Evolutionary conservation across 2,329 filamentous ascomycete genomes (phyloP).

Genomic region (Aureobasidium sp.): DNA sequence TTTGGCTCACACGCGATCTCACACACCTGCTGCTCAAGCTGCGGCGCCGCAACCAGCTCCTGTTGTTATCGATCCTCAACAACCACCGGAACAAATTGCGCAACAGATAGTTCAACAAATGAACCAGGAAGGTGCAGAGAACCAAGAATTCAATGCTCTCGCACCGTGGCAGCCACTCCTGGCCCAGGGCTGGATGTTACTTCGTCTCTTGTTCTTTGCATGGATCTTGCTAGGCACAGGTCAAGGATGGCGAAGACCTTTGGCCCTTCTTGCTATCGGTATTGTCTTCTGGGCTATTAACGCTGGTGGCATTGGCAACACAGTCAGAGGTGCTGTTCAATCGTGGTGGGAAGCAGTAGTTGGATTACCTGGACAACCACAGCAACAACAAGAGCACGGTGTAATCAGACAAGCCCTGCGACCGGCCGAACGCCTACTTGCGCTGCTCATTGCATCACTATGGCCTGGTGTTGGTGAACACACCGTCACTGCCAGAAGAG

Average conservation of each 20-base stretch:
- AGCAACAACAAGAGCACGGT: conserved; percentile 21
- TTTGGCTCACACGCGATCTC: not conserved
- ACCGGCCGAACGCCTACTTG: conserved; percentile 48
- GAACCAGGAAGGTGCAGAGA: not conserved
- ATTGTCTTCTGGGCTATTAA: conserved; percentile 37
- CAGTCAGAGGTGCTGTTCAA: conserved; percentile 28
- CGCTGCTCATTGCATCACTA: conserved; percentile 57
- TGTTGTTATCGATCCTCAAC: not conserved
- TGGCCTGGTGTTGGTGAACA: conserved; percentile 57
- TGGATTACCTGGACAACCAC: conserved; percentile 19
- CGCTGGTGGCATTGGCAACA: conserved; percentile 18
- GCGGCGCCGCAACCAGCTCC: not conserved
- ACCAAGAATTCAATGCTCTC: conserved; percentile 13
- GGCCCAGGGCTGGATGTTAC: conserved; percentile 48
- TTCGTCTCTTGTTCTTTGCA: conserved; percentile 52
- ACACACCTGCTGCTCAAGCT: not conserved
- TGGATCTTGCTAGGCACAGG: conserved; percentile 50
- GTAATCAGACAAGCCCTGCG: conserved; percentile 32
- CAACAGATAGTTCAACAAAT: conserved; percentile 6
- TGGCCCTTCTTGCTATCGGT: conserved; percentile 35
- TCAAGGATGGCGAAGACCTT: conserved; percentile 36
- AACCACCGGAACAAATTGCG: not conserved
- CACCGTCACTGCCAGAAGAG: conserved; percentile 49
- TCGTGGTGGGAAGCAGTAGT: conserved; percentile 41
- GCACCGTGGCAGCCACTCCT: conserved; percentile 30